These are phyloP conservation scores for Neofusicoccum parvum DNA, from an alignment of 2,329 filamentous ascomycete genomes.

Conservation along the genomic window DNA sequence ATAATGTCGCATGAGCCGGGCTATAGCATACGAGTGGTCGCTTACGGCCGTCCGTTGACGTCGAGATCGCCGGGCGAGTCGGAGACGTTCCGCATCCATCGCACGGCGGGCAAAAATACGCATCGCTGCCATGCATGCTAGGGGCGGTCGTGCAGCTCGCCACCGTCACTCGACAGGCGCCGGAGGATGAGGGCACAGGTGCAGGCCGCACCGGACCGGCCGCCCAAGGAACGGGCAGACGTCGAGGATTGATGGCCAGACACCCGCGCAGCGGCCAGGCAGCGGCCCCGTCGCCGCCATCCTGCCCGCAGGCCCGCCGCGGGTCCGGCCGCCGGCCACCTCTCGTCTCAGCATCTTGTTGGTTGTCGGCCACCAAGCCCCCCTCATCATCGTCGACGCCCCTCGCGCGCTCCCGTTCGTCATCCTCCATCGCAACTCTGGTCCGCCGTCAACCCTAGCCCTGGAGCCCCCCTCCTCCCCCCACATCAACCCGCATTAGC, in stretches of 20 bases:
- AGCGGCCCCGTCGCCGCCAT: not conserved
- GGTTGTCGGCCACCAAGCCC: too few relatives aligned
- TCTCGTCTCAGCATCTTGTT: too few relatives aligned
- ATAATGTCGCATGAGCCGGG: not conserved
- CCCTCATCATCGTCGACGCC: too few relatives aligned
- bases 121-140: not conserved
- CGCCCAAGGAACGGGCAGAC: not conserved
- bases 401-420: too few relatives aligned
- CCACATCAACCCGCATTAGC: not conserved
- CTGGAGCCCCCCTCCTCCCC: too few relatives aligned
- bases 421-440: too few relatives aligned
- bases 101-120: not conserved
- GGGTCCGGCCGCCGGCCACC: not conserved
- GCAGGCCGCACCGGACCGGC: not conserved
- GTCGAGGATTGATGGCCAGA: not conserved
- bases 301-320: not conserved
- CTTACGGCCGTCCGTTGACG: too few relatives aligned
- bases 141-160: too few relatives aligned
- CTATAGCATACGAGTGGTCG: not conserved
- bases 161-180: too few relatives aligned
- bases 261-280: not conserved
- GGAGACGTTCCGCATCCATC: not conserved
- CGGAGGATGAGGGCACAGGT: too few relatives aligned
- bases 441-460: too few relatives aligned
- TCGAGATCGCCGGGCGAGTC: slow-evolving; percentile 1